Conservation (phyloP, 345 rosid genomes). For the Salix koriyanagi region DNA sequence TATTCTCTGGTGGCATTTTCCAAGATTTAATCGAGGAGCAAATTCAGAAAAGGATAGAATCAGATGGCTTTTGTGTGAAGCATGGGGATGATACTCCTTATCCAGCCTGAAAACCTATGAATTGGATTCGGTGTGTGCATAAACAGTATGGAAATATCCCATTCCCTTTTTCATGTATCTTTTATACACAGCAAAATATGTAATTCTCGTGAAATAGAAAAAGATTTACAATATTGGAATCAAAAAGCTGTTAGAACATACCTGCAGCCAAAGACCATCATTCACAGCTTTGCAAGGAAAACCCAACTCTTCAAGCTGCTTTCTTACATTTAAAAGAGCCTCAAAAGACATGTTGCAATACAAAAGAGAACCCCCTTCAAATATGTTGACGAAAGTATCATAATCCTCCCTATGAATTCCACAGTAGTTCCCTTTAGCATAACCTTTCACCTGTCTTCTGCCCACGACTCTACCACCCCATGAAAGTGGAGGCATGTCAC, state of each 20-base stretch:
- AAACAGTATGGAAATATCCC: neutral
- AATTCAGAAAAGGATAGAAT: neutral
- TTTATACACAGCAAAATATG: neutral
- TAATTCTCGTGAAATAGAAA: conserved; percentile 1
- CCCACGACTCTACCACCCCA: conserved; percentile 99
- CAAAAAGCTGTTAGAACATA: conserved; percentile 29
- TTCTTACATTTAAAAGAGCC: conserved; percentile 80
- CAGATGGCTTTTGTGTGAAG: neutral
- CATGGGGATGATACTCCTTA: neutral
- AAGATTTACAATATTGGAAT: conserved; percentile 12
- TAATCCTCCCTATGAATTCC: conserved; percentile 72
- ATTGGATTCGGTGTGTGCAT: neutral
- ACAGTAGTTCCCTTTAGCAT: conserved; percentile 53
- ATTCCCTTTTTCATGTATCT: neutral
- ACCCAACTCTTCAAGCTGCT: conserved; percentile 90
- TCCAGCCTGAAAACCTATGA: conserved; percentile 2
- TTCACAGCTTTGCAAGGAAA: conserved; percentile 96
- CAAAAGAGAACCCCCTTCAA: conserved; percentile 91
- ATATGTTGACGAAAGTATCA: conserved; percentile 72
- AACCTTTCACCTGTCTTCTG: conserved; percentile 53
- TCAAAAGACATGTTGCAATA: conserved; percentile 96
- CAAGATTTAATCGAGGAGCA: neutral
- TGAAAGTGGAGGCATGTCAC: conserved; percentile 65
- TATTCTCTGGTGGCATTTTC: neutral
- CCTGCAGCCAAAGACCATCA: conserved; percentile 99